Conservation (phyloP, 495 filamentous ascomycete species). For the Penicillium soppii region DNA sequence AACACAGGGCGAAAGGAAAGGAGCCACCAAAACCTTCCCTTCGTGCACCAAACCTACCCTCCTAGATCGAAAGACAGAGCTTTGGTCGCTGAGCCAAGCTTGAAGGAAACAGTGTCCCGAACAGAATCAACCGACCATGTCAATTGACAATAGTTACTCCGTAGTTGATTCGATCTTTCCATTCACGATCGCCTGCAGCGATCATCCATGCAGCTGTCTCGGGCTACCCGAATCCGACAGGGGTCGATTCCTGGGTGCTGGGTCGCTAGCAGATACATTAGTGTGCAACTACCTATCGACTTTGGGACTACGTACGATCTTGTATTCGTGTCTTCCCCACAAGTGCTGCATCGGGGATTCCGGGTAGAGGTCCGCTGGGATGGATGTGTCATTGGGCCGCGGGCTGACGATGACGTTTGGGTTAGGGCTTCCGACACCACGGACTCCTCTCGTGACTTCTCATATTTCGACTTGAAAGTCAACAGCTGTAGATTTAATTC, state of each 20-base stretch:
- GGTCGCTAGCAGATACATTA: neutral
- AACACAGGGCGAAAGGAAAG: slow-evolving; percentile 1
- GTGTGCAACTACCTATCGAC: neutral
- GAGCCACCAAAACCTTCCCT: neutral
- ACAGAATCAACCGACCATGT: too few species aligned
- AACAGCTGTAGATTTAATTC: too few species aligned
- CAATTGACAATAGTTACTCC: too few species aligned
- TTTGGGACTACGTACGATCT: neutral
- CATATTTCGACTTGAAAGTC: too few species aligned
- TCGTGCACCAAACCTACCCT: neutral
- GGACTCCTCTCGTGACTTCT: neutral
- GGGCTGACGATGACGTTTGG: neutral
- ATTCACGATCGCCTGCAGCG: neutral
- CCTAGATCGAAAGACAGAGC: neutral
- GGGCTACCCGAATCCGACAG: neutral
- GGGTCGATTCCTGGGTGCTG: neutral
- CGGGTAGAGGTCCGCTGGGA: neutral
- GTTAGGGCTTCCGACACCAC: neutral
- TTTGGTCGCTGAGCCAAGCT: neutral
- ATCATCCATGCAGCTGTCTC: neutral
- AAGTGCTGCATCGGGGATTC: neutral
- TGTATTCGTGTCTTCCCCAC: neutral
- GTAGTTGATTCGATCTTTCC: neutral
- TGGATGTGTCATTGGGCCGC: neutral
- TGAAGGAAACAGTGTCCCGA: too few species aligned